Percentiles rank a stretch among this genome's conserved stretches.
These are phyloP conservation scores for Tulasnella calospora DNA, from an alignment of 768 basidiomycete species.

Conservation along the genomic window DNA sequence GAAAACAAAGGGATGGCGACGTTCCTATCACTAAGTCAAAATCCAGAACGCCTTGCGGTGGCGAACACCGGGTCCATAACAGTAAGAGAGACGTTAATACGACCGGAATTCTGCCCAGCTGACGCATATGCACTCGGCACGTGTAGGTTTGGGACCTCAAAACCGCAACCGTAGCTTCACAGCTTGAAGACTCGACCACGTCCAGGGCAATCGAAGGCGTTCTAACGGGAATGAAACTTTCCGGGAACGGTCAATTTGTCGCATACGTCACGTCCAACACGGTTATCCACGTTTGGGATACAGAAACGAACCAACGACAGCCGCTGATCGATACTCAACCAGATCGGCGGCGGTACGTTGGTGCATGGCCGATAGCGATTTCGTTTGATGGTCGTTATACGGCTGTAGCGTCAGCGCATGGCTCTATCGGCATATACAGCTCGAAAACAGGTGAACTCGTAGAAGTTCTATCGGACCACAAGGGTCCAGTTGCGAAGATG, in stretches of 20 bases:
- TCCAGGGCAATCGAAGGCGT: not conserved
- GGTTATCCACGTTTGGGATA: not conserved
- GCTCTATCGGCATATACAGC: not conserved
- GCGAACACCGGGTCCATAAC: not conserved
- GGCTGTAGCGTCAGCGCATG: not conserved
- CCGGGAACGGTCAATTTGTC: not conserved
- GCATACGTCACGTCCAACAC: not conserved
- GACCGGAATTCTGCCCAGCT: not conserved
- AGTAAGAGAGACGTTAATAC: not conserved
- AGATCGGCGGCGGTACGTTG: not conserved
- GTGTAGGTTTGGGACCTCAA: not conserved
- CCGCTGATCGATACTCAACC: not conserved
- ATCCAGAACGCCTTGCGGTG: not conserved
- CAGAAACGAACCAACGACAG: not conserved
- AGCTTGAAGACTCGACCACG: not conserved
- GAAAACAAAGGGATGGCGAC: not conserved
- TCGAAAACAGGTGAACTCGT: not conserved
- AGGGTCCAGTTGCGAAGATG: not conserved
- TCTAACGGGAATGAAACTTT: not conserved
- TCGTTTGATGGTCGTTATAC: not conserved
- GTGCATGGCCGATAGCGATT: not conserved
- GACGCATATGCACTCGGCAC: not conserved
- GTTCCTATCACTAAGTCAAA: not conserved
- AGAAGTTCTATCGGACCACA: not conserved
- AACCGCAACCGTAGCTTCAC: not conserved